Base-by-base conservation (phyloP, 2,329 filamentous ascomycete species). In the Ambrosiella cleistominuta region DNA sequence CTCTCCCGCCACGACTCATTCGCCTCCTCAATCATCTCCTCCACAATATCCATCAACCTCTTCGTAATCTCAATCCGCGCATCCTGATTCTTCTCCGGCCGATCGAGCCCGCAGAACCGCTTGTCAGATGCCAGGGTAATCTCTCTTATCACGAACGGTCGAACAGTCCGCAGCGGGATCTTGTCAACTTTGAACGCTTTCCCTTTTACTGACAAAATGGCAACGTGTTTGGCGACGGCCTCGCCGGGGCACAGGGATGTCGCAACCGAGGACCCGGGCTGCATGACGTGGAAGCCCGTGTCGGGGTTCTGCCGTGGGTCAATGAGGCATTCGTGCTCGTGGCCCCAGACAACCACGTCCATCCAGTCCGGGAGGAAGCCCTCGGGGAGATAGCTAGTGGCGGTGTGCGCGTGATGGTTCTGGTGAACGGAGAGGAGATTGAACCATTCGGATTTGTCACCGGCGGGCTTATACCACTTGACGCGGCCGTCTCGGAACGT, bases 271-370 rank as follows among this genome's bases (percentile, higher is more conserved):
- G 93, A 98, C 0, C 93, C 93, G 0, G 93, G 93, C 66, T 98
- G 93, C 81, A 98, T 96, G 62, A 98, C 91, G 64, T 93, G 82
- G 64, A 98, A 98, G 0, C 85, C 85, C 53, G 85, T 95, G 66
- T 95, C 88, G 0, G 86, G 80, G 64, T 97, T 98, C 52, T 82
- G 75, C 1, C 75, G 73, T 0, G 93, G 93, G 50, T 95, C 83
- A 62, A 98, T 95, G 7, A 91, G 69, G 66, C 93, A 98, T 68
- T 98, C 91, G 66, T 98, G 93, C 69, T 98, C 93, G 66, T 98
- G 93, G 2, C 93, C 93, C 93, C 93, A 98, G 55, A 98, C 79
- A 0, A 98, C 81, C 3, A 98, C 75, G 66, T 98, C 86, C 62
- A 98, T 74, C 72, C 94, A 97, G 15, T 88, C 83, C 0, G 93